Percentiles rank a stretch among this genome's conserved stretches.
These are phyloP conservation scores for Quercus alba DNA, from an alignment of 306 rosid genomes.

Conservation along the genomic window DNA sequence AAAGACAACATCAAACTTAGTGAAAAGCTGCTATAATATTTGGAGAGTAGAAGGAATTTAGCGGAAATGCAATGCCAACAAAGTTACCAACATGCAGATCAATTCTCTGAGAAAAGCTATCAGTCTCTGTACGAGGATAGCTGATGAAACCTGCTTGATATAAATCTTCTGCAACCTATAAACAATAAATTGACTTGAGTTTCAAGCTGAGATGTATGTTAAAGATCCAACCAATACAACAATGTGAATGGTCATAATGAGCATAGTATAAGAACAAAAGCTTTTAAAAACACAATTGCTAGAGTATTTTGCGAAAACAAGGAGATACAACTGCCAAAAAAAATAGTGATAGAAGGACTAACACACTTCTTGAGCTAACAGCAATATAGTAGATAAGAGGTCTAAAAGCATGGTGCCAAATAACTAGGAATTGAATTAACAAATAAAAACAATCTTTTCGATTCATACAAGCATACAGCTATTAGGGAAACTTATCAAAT, in stretches of 20 bases:
- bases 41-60: not conserved
- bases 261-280: not conserved
- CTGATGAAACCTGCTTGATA: slow-evolving; percentile 97
- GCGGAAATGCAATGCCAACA: not conserved
- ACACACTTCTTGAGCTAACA: not conserved
- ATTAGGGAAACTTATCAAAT: not conserved
- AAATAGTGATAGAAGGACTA: not conserved
- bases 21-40: not conserved
- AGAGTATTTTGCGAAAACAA: not conserved
- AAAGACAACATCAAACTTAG: not conserved
- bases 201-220: slow-evolving; percentile 19
- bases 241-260: not conserved
- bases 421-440: not conserved
- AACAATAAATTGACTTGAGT: slow-evolving; percentile 24
- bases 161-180: slow-evolving; percentile 93
- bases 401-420: not conserved
- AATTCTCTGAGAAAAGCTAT: slow-evolving; percentile 75
- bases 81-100: slow-evolving; percentile 73
- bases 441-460: not conserved
- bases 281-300: not conserved
- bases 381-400: not conserved
- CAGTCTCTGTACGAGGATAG: slow-evolving; percentile 98
- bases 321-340: not conserved
- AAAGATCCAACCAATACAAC: slow-evolving; percentile 10
- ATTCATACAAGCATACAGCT: not conserved